Evolutionary conservation across 2,329 filamentous ascomycete genomes (phyloP), one percentile per base, ranked within the genome.

Genomic region (Neonectria hederae): DNA sequence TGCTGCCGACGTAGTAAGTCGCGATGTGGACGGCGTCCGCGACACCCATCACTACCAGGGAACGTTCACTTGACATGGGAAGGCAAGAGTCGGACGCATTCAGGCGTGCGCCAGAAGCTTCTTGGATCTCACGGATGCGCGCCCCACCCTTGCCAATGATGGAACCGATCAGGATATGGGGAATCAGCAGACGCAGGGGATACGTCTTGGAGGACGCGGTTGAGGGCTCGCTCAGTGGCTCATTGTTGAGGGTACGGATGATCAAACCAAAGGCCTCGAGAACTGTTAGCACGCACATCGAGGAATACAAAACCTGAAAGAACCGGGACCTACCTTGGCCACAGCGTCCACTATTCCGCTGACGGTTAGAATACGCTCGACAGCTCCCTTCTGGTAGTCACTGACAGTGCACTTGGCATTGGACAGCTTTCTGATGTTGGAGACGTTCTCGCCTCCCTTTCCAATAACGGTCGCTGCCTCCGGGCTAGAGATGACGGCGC

Each of bases 21-120:
- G 96, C 96, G 79, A 99, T 99, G 82, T 99, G 96, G 53, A 99
- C 95, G 63, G 96, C 95, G 83, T 99, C 96, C 58, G 96, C 96
- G 63, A 99, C 96, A 78, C 96, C 96, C 81, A 98, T 93, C 30
- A 99, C 94, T 55, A 99, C 95, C 53, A 99, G 88, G n/a, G 96
- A 98, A 52, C 96, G 92, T 82, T 99, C 96, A 64, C 94, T 97
- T 19, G 96, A 99, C 65, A 97, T 87, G 53, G 96, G 96, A 60
- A 99, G 87, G 77, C 94, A 97, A 5, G 94, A 91, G 79, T 98
- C 96, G 7, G 96, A 99, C 26, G 96, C 96, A 79, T 99, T 99
- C 49, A 99, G 87, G 67, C 97, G 92, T 58, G 96, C 96, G 65
- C 97, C 97, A 17, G 96, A 99, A 21, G 94, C 94, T 78, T 99